Evolutionary conservation across 768 basidiomycete species (phyloP).

Genomic region (Lentinula guzmanii): DNA sequence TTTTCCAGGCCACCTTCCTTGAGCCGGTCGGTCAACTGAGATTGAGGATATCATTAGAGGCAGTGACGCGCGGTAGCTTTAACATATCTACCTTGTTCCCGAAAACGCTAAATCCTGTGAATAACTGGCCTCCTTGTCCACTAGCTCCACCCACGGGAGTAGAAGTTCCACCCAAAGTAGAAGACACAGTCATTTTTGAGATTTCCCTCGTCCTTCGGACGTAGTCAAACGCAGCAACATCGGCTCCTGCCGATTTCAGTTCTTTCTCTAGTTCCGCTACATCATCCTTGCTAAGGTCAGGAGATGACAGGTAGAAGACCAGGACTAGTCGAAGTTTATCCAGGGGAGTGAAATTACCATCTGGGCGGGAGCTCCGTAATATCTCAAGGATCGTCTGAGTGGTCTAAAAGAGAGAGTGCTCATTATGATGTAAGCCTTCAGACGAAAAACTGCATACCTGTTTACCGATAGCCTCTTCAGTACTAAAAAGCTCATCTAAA

Average conservation of each 20-base stretch:
- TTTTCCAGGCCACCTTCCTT: conserved; percentile 97
- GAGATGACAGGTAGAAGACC: conserved; percentile 89
- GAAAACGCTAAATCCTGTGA: conserved; percentile 89
- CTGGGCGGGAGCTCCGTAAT: conserved; percentile 68
- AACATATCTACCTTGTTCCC: conserved; percentile 68
- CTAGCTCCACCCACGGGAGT: conserved; percentile 63
- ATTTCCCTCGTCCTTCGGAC: conserved; percentile 90
- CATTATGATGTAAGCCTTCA: background rate
- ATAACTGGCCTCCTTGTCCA: conserved; percentile 78
- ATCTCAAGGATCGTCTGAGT: conserved; percentile 77
- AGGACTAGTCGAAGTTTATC: conserved; percentile 94
- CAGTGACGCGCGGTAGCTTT: background rate
- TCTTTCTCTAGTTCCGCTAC: conserved; percentile 83
- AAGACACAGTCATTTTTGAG: conserved; percentile 80
- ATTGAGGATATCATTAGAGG: background rate
- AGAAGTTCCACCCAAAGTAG: conserved; percentile 45
- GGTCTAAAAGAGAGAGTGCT: conserved; percentile 36
- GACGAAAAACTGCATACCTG: conserved; percentile 43
- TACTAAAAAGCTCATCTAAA: conserved; percentile 95
- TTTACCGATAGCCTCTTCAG: conserved; percentile 85
- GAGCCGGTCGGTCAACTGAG: conserved; percentile 83
- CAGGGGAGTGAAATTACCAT: conserved; percentile 57
- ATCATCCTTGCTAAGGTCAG: conserved; percentile 86
- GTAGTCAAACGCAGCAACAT: conserved; percentile 83
- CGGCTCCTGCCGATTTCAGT: conserved; percentile 75